Base-by-base conservation (phyloP, 129 eudicot species). In the Pittosporum tobira region DNA sequence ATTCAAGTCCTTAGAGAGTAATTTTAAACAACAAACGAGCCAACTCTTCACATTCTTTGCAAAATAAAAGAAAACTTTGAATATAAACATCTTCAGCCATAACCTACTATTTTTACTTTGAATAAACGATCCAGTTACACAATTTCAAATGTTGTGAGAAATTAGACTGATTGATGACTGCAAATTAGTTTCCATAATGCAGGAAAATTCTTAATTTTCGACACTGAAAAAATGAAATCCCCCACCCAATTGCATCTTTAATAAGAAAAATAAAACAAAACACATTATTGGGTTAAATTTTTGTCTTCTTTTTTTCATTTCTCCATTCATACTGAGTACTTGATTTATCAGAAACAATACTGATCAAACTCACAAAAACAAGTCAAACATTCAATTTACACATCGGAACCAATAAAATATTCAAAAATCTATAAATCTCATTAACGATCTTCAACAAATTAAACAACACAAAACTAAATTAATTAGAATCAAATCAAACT, bases 401-500 rank as follows among this genome's bases (percentile, higher is more conserved):
- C 37, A 54, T n/a, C 40, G 29, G 5, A 54, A 0, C 43, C 59
- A 54, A 54, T n/a, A 34, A 34, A 34, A 2, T 34, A 15, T 3
- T 40, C 46, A 15, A 14, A 40, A 14, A 40, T 40, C 14, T 22
- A 34, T 7, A 62, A 14, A 51, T 50, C 47, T 24, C 9, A 37
- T 6, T 18, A 59, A 34, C 21, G 23, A 51, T 31, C 71, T 48
- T 18, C 38, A 51, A 31, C 30, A 48, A 12, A 38, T 30, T 13
- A 19, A 3, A 1, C 6, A 1, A 29, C 72, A 56, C 51, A 65
- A 2, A 45, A n/a, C 57, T 38, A 57, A 67, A 64, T 59, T 40
- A 34, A 68, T 57, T 63, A 38, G 46, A 30, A 51, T 31, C 26
- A 67, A 21, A 67, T 5, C 51, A 18, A 40, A 28, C 47, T 21